Conservation (phyloP, 2,329 filamentous ascomycete species). For the Lachnellula cervina region DNA sequence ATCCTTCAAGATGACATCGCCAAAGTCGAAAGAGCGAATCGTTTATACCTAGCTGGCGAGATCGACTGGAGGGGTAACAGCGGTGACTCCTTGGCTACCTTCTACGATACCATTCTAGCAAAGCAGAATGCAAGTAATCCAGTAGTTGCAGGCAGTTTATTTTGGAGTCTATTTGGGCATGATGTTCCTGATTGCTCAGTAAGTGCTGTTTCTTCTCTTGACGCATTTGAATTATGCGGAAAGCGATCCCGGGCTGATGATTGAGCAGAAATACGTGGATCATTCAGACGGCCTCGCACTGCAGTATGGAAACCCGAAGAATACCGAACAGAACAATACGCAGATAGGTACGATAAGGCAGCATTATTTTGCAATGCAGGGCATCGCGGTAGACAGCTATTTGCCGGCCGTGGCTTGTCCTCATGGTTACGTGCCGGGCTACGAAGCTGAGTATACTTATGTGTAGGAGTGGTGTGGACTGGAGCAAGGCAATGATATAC, state of each 20-base stretch:
- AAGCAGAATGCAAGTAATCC: conserved; percentile 23
- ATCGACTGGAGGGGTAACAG: conserved; percentile 40
- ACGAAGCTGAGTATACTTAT: conserved; percentile 19
- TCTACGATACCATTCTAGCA: conserved; percentile 38
- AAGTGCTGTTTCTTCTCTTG: conserved; percentile 11
- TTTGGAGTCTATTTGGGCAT: conserved; percentile 44
- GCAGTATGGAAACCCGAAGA: conserved; percentile 41
- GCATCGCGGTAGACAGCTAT: conserved; percentile 31
- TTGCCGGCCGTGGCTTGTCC: conserved; percentile 39
- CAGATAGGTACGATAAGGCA: conserved; percentile 40
- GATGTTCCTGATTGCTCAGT: conserved; percentile 41
- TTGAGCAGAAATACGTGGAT: conserved; percentile 36
- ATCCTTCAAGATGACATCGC: conserved; percentile 37
- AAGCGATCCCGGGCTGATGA: background rate
- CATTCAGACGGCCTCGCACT: conserved; percentile 42
- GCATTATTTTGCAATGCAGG: conserved; percentile 39
- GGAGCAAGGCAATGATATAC: background rate
- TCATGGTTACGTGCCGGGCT: conserved; percentile 22
- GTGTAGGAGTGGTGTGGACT: background rate
- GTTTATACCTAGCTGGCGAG: conserved; percentile 43
- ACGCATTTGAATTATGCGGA: too few species aligned
- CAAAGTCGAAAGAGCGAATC: conserved; percentile 32
- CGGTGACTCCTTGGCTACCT: conserved; percentile 35
- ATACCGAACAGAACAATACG: conserved; percentile 34
- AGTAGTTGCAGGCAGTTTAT: conserved; percentile 38